Evolutionary conservation across 2,329 filamentous ascomycete genomes (phyloP).

Genomic region (Fusarium pseudoanthophilum): DNA sequence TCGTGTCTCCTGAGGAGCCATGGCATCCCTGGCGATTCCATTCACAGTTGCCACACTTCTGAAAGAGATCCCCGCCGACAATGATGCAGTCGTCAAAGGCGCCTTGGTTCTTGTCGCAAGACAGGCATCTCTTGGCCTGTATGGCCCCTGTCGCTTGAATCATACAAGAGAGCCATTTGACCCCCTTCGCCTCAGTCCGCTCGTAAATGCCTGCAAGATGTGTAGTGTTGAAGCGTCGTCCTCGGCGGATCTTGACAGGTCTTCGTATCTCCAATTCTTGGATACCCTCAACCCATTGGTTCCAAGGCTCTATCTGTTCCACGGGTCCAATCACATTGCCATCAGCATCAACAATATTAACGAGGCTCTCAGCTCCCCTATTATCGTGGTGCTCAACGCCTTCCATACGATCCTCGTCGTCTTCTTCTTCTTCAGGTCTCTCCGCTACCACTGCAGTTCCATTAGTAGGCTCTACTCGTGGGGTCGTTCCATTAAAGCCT

Average conservation of each 20-base stretch:
- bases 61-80: constrained; percentile 54
- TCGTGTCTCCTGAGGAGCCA: constrained; percentile 42
- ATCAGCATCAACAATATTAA: constrained; percentile 52
- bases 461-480: constrained; percentile 1
- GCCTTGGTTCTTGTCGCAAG: constrained; percentile 56
- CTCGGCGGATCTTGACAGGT: constrained; percentile 54
- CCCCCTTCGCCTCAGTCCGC: constrained; percentile 54
- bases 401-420: constrained; percentile 33
- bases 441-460: not conserved
- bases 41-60: constrained; percentile 63
- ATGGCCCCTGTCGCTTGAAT: constrained; percentile 61
- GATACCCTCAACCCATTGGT: constrained; percentile 54
- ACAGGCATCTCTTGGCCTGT: constrained; percentile 53
- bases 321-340: constrained; percentile 54
- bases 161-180: constrained; percentile 61
- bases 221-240: constrained; percentile 54
- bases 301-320: constrained; percentile 51
- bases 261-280: constrained; percentile 53
- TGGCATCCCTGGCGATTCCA: constrained; percentile 58
- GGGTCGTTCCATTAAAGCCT: constrained; percentile 22
- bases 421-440: not conserved
- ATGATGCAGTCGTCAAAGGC: constrained; percentile 59
- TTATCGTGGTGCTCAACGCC: constrained; percentile 30
- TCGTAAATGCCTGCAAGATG: constrained; percentile 56
- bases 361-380: constrained; percentile 37